Base-by-base conservation (phyloP, 2,329 filamentous ascomycete species). In the Capronia americana region DNA sequence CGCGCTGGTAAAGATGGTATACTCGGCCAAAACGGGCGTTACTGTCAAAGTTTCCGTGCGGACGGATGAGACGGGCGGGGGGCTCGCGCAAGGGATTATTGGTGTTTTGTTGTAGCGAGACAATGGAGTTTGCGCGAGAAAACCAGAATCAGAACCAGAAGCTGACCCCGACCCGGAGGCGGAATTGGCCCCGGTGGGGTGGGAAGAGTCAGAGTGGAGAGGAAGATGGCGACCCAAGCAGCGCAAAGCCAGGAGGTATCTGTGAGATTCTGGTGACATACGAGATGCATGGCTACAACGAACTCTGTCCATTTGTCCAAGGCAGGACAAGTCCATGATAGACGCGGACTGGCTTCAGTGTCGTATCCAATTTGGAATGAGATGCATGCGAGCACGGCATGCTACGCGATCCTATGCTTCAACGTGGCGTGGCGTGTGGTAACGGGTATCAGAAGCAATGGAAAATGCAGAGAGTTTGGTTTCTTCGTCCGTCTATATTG, bases 41-140 rank as follows among this genome's bases (percentile, higher is more conserved):
- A 97, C 95, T 65, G 96, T 94, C 75, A 98, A 98, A 87, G 92
- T 99, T 73, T 91, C 90, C 60, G 92, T 94, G 68, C 87, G 95
- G 76, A 91, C 91, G 78, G 95, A 99, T 79, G 95, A 99, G 80
- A 92, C 95, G 77, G 58, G 58, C 23, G 58, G 58, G 0, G 92
- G 92, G 63, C 88, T 99, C 75, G 93, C 95, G 68, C 86, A 53
- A 6, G 65, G 65, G 2, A 50, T 70, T 14, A 41, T 68, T 44
- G 53, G 58, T 8, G 65, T 60, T 20, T 62, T 70, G 60, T 63
- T 57, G 30, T 70, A 65, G 48, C 24, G 26, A n/a, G 12, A 41
- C 17, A 3, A 14, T 2, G 3, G 17, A 44, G 50, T 3, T 12
- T n/a, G 38, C 17, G 12, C 38, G 17, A 17, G 34, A 41, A 44